Percentiles rank a stretch among this genome's conserved stretches.
Conservation (phyloP, 495 filamentous ascomycete genomes). For the Penicillium diatomitis region DNA sequence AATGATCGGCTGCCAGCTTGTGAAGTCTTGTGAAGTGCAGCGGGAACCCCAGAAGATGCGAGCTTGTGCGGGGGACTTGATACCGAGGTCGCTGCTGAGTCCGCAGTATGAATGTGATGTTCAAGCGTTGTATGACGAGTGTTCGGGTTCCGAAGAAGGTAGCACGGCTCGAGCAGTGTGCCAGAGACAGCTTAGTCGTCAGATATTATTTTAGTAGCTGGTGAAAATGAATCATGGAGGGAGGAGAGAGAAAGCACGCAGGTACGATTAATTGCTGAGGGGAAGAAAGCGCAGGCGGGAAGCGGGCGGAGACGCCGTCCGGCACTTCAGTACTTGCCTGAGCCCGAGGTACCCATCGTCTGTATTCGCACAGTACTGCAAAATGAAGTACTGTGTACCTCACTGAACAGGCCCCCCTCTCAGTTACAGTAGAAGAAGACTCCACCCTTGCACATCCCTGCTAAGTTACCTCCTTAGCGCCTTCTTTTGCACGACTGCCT, state of each 20-base stretch:
- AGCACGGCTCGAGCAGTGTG: too few relatives aligned
- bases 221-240: background rate
- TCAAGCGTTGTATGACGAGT: too few relatives aligned
- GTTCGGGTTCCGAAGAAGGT: too few relatives aligned
- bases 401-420: too few relatives aligned
- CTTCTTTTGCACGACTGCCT: constrained; percentile 1
- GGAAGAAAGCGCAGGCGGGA: constrained; percentile 14
- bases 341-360: too few relatives aligned
- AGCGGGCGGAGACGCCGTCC: constrained; percentile 1
- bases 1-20: constrained; percentile 5
- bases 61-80: constrained; percentile 6
- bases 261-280: constrained; percentile 10
- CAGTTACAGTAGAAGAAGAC: too few relatives aligned
- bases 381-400: too few relatives aligned
- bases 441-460: background rate
- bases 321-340: too few relatives aligned
- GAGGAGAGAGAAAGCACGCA: constrained; percentile 1
- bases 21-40: background rate
- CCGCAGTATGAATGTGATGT: background rate
- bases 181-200: too few relatives aligned
- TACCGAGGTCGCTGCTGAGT: constrained; percentile 15
- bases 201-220: too few relatives aligned
- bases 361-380: too few relatives aligned
- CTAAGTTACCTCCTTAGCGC: constrained; percentile 1
- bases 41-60: too few relatives aligned